These are phyloP conservation scores for Microascus cirrosus DNA, from an alignment of 2,329 filamentous ascomycete genomes.

Conservation along the genomic window DNA sequence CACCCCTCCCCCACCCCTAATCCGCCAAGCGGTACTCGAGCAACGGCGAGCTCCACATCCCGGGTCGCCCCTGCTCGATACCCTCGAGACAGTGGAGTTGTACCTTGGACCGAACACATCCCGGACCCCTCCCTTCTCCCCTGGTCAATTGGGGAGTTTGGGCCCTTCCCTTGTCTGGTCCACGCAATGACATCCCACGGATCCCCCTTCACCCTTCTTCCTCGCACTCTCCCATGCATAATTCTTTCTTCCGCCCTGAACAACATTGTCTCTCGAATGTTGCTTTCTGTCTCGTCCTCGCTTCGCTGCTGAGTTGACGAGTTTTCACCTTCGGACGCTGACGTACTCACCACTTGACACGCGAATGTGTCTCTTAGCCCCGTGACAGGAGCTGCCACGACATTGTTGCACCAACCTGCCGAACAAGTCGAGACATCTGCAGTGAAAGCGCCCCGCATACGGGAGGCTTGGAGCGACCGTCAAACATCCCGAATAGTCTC, in stretches of 20 bases:
- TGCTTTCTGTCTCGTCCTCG: neutral
- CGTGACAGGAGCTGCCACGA: neutral
- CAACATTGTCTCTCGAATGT: neutral
- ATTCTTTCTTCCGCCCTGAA: neutral
- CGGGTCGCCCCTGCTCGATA: neutral
- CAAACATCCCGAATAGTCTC: neutral
- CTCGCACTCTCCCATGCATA: neutral
- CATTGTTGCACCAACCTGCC: neutral
- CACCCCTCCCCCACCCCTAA: neutral
- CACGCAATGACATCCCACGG: conserved; percentile 3
- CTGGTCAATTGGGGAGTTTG: neutral
- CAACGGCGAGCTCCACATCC: neutral
- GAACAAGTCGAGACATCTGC: neutral
- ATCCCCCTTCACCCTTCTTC: neutral
- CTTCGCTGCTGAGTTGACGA: neutral
- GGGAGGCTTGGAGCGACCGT: neutral
- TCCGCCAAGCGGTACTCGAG: neutral
- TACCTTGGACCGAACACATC: neutral
- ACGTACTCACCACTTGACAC: neutral
- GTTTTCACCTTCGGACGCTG: neutral
- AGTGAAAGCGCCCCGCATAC: neutral
- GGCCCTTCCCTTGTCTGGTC: neutral
- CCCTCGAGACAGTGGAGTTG: neutral
- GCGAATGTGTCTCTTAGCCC: neutral
- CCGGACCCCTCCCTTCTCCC: neutral